These are phyloP conservation scores for Lipomyces yamanashiensis DNA, from an alignment of 805 yeast species.

Conservation along the genomic window DNA sequence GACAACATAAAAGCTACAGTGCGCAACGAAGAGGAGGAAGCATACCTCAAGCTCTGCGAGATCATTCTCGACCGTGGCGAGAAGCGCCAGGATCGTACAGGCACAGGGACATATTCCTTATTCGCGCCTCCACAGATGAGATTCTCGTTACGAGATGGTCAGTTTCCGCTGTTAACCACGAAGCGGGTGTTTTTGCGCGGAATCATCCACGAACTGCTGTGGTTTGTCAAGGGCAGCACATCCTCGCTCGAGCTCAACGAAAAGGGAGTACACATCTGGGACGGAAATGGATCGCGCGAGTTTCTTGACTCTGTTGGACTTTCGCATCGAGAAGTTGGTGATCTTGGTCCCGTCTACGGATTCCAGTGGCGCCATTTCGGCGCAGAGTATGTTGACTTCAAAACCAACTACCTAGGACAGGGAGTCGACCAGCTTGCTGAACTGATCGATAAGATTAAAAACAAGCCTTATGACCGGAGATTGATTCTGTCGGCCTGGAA, in stretches of 20 bases:
- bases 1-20: not conserved
- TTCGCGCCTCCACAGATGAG: conserved; percentile 97
- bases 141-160: conserved; percentile 71
- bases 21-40: conserved; percentile 65
- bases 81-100: conserved; percentile 92
- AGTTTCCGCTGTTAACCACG: conserved; percentile 89
- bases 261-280: conserved; percentile 96
- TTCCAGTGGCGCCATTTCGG: conserved; percentile 99
- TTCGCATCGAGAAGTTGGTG: conserved; percentile 82
- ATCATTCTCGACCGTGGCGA: conserved; percentile 85
- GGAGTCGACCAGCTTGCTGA: conserved; percentile 90
- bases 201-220: conserved; percentile 80
- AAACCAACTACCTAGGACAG: conserved; percentile 81
- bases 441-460: conserved; percentile 76
- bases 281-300: conserved; percentile 95
- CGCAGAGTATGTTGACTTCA: conserved; percentile 85
- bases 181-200: conserved; percentile 90
- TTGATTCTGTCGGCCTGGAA: conserved; percentile 98
- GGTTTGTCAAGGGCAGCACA: conserved; percentile 92
- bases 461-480: conserved; percentile 91
- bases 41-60: conserved; percentile 80
- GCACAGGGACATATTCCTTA: conserved; percentile 89
- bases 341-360: conserved; percentile 97
- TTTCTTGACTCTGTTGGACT: conserved; percentile 84
- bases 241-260: conserved; percentile 80